Evolutionary conservation across 2,329 filamentous ascomycete species (phyloP).

Genomic region (Hirsutella minnesotensis): DNA sequence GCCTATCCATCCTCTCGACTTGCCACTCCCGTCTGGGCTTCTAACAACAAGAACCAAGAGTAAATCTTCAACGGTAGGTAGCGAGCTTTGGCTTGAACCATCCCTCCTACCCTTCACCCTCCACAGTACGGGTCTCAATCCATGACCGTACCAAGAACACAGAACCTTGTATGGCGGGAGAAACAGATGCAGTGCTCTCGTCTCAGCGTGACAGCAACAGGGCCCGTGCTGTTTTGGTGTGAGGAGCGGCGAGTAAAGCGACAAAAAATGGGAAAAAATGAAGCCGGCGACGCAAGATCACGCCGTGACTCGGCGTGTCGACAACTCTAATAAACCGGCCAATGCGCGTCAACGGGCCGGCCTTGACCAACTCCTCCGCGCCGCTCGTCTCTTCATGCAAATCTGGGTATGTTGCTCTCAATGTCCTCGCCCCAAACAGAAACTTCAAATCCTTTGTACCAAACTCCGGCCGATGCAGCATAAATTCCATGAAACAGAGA

Average conservation of each 20-base stretch:
- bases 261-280: neutral
- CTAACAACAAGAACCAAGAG: too few species aligned
- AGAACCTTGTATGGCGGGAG: neutral
- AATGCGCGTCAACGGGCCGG: neutral
- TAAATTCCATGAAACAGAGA: conserved; percentile 8
- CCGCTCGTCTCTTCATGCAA: conserved; percentile 10
- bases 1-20: too few species aligned
- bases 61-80: too few species aligned
- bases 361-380: conserved; percentile 10
- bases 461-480: conserved; percentile 15
- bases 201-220: neutral
- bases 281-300: neutral
- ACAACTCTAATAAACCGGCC: neutral
- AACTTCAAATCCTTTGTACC: conserved; percentile 10
- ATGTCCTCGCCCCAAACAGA: conserved; percentile 9
- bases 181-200: neutral
- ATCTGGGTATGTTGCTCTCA: conserved; percentile 15
- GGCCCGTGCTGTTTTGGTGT: neutral
- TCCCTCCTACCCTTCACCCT: too few species aligned
- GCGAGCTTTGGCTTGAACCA: too few species aligned
- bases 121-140: too few species aligned
- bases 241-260: neutral
- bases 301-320: neutral
- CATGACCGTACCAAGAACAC: too few species aligned
- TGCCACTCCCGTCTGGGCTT: too few species aligned